Evolutionary conservation across 257 asterid genomes (phyloP).

Genomic region (Penstemon davidsonii): DNA sequence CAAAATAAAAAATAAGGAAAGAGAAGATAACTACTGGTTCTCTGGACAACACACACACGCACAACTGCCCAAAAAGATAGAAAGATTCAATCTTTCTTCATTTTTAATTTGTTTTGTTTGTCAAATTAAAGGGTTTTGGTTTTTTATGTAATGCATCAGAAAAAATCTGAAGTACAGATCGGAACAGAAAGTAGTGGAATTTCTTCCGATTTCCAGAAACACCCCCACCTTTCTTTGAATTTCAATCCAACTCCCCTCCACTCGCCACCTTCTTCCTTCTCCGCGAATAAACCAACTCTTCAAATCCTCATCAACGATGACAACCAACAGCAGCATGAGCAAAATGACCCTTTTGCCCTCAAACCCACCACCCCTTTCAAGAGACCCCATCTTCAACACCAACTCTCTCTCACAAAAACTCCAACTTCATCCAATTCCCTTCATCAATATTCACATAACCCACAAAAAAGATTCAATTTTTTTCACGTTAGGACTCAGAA

Average conservation of each 20-base stretch:
- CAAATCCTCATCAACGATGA: slow-evolving; percentile 39
- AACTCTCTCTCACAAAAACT: slow-evolving; percentile 41
- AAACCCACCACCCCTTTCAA: slow-evolving; percentile 51
- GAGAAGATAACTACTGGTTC: slow-evolving; percentile 21
- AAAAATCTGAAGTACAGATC: slow-evolving; percentile 93
- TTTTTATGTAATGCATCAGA: slow-evolving; percentile 90
- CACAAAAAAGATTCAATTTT: slow-evolving; percentile 26
- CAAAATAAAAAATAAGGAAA: not conserved
- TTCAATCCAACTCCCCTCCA: slow-evolving; percentile 75
- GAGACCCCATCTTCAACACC: slow-evolving; percentile 44
- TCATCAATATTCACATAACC: slow-evolving; percentile 31
- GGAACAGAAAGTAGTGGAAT: slow-evolving; percentile 96
- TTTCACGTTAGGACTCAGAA: slow-evolving; percentile 24
- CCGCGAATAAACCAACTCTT: slow-evolving; percentile 28
- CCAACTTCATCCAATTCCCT: slow-evolving; percentile 43
- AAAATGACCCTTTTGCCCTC: slow-evolving; percentile 41
- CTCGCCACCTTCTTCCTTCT: slow-evolving; percentile 31
- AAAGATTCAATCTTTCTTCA: slow-evolving; percentile 13
- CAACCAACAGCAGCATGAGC: slow-evolving; percentile 19
- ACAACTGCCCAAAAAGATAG: not conserved
- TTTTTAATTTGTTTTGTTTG: not conserved
- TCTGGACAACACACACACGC: not conserved
- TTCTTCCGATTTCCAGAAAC: slow-evolving; percentile 70
- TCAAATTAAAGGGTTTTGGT: slow-evolving; percentile 28
- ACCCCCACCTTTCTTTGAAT: too few species aligned